Percentiles rank a stretch among this genome's conserved stretches.
These are phyloP conservation scores for Parastagonospora avenae DNA, from an alignment of 2,329 filamentous ascomycete species.

Conservation along the genomic window DNA sequence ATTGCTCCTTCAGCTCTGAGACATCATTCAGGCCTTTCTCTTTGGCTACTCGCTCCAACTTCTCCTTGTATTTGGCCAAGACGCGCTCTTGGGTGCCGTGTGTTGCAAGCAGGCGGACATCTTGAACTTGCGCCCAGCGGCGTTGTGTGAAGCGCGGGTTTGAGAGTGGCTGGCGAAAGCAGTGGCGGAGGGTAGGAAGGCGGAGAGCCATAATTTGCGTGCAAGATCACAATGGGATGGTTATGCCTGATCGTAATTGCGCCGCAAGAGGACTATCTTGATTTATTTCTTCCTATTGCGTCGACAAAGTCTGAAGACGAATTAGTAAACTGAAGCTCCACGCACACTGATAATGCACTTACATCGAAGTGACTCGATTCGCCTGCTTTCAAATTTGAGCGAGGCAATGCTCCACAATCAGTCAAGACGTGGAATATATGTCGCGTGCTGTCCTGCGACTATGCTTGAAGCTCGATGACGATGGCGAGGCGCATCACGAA, in stretches of 20 bases:
- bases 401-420: not conserved
- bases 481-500: constrained; percentile 5
- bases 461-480: constrained; percentile 2
- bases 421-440: not conserved
- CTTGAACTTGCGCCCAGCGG: constrained; percentile 89
- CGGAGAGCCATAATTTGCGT: constrained; percentile 27
- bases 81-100: constrained; percentile 71
- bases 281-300: too few relatives aligned
- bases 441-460: too few relatives aligned
- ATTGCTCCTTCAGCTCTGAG: constrained; percentile 77
- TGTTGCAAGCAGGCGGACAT: constrained; percentile 87
- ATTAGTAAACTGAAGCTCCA: too few relatives aligned
- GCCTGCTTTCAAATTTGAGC: not conserved
- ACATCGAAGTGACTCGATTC: too few relatives aligned
- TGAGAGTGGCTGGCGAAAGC: constrained; percentile 37
- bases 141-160: constrained; percentile 60
- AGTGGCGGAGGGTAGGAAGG: constrained; percentile 35
- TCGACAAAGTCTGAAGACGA: too few relatives aligned
- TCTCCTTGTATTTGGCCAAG: constrained; percentile 83
- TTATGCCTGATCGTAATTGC: not conserved
- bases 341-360: too few relatives aligned
- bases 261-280: too few relatives aligned
- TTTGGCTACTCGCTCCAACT: constrained; percentile 81
- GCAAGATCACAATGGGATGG: too few relatives aligned
- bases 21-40: constrained; percentile 73